phyloP scores from a whole-genome alignment of 2,329 filamentous ascomycete species.

The Rugonectria rugulosa region DNA sequence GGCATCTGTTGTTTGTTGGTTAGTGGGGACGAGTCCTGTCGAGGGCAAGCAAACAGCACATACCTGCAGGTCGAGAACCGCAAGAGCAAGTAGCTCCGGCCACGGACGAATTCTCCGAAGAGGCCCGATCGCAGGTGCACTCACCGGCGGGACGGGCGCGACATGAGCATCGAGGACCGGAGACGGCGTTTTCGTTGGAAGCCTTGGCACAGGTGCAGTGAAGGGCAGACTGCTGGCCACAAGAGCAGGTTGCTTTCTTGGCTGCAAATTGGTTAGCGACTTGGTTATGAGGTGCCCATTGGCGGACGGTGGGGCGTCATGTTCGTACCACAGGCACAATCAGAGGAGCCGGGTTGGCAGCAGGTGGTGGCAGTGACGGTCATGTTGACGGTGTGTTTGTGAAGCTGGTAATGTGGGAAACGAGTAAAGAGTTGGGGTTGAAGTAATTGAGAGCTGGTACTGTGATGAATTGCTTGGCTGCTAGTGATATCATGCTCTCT shows the following conservation, averaged over 20 bases:
- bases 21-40: conserved; percentile 20
- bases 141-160: conserved; percentile 79
- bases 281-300: neutral
- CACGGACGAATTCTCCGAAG: conserved; percentile 71
- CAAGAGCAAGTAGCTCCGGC: conserved; percentile 75
- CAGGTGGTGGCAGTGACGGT: conserved; percentile 55
- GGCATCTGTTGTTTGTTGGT: conserved; percentile 54
- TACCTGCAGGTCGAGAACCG: conserved; percentile 76
- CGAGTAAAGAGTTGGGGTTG: neutral
- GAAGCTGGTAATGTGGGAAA: neutral
- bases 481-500: neutral
- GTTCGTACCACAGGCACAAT: conserved; percentile 65
- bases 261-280: conserved; percentile 48
- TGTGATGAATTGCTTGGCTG: neutral
- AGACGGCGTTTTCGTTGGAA: conserved; percentile 74
- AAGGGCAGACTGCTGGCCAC: conserved; percentile 86
- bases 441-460: neutral
- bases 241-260: conserved; percentile 79
- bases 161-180: conserved; percentile 83
- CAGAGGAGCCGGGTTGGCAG: conserved; percentile 61
- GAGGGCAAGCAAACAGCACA: conserved; percentile 40
- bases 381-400: conserved; percentile 44
- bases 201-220: conserved; percentile 87
- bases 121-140: conserved; percentile 81
- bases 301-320: neutral